phyloP scores from a whole-genome alignment of 2,329 filamentous ascomycete genomes.

The Xylaria sp. region DNA sequence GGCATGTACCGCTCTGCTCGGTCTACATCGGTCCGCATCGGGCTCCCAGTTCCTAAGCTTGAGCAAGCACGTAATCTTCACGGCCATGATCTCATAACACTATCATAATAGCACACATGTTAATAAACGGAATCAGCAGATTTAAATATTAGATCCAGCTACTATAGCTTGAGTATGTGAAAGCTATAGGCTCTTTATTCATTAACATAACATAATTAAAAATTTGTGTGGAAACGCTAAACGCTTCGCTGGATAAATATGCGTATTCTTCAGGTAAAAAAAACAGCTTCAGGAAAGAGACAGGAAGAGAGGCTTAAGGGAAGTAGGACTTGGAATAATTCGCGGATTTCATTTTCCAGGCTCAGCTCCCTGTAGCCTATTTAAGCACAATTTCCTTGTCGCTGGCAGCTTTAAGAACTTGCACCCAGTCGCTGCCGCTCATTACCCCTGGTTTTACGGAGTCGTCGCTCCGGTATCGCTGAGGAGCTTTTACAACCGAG shows the following conservation, averaged over 20 bases:
- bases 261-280: background rate
- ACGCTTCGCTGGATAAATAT: background rate
- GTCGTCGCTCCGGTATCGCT: background rate
- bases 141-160: background rate
- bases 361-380: background rate
- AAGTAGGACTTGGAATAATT: background rate
- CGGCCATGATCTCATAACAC: conserved; percentile 24
- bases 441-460: conserved; percentile 18
- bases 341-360: background rate
- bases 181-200: background rate
- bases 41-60: conserved; percentile 11
- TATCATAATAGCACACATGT: background rate
- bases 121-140: background rate
- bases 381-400: too few species aligned
- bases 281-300: background rate
- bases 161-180: background rate
- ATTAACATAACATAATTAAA: background rate
- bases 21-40: conserved; percentile 1
- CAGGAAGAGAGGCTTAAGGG: background rate
- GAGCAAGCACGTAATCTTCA: conserved; percentile 29
- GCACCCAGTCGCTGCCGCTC: conserved; percentile 19
- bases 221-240: background rate
- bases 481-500: background rate
- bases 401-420: conserved; percentile 6
- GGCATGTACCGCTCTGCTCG: background rate